Evolutionary conservation across 1,139 yeast species (phyloP), one percentile per base, ranked within the genome.

Genomic region (Debaryomyces udenii): DNA sequence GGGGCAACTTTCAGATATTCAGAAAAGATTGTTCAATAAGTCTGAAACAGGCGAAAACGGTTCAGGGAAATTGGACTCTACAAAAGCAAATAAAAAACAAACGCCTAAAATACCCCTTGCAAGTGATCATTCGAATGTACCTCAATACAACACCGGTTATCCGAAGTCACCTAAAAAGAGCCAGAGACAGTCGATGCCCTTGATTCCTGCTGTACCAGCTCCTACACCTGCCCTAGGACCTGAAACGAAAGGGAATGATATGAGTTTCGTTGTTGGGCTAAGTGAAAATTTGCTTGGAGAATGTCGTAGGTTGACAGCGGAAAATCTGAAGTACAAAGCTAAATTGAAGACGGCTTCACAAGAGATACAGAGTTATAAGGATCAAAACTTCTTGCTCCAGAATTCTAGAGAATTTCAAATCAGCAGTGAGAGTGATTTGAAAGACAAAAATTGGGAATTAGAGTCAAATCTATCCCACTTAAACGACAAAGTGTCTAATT

Each of bases 381-480:
- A 66, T 31, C 76, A 78, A 51, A 55, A 70, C 5, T 46, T 49
- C 13, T 46, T 62, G 27, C 61, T 71, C 43, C 61, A 68, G 38
- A 63, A 50, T 44, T 56, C 69, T 27, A 49, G 70, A 29, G 59
- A 61, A 15, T 56, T 55, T 26, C 74, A 66, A 33, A 54, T 60
- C 15, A 62, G 47, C 31, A 58, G 52, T 40, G 76, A 81, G 49
- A 76, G 76, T 41, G 70, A 72, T 27, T 66, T 78, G 48, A 83
- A 82, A 55, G 91, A 86, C 52, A 76, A 78, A 43, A 86, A 83
- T 54, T 88, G 96, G 96, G 88, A 86, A 53, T 70, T 88, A 46
- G 90, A 85, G 57, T 62, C 82, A 23, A 73, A 74, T 39, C 59
- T 83, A 13, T 77, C 79, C 39, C 72, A 66, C 34, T 63, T 81